Evolutionary conservation across 768 basidiomycete species (phyloP), one percentile per base, ranked within the genome.

Genomic region (Cyclocybe aegerita): DNA sequence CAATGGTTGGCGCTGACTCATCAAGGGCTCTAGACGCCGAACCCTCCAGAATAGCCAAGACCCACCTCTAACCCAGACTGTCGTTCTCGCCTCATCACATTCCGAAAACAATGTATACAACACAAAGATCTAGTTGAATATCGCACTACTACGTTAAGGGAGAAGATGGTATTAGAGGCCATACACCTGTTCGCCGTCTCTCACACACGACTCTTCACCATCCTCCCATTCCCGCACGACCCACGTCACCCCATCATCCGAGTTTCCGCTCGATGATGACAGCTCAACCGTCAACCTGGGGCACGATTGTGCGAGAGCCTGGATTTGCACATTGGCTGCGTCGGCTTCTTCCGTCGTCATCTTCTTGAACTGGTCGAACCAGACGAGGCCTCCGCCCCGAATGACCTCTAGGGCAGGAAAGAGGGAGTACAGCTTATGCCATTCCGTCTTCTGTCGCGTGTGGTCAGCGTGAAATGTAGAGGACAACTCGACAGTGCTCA

Each of bases 171-270:
- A 23, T 23, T 4, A 23, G 23, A 23, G 23, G 23, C 23, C 23
- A 23, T 23, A 23, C 23, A 23, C 23, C 2, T 23, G 2, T 4
- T 23, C 23, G 23, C 23, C 23, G 23, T 23, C 23, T 12, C 12
- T 48, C 12, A 38, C 6, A n/a, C 5, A 16, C 35, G 37, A 8
- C 9, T 17, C 37, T 29, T 48, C 46, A 23, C 34, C 38, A 12
- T 48, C 46, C 35, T 38, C 37, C 35, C 37, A 48, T 15, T 38
- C 11, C 23, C 46, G 38, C n/a, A 48, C 46, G 17, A 48, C 46
- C 46, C 46, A 48, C 23, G 35, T 38, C 15, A 48, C 46, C 5
- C 46, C n/a, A 16, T 10, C 43, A 17, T 12, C 43, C 32, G 8
- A 9, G 15, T 17, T 15, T 11, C 15, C n/a, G 4, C 39, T 23